Percentiles rank a stretch among this genome's conserved stretches.
These are phyloP conservation scores for Ophiostoma novo-ulmi DNA, from an alignment of 2,329 filamentous ascomycete species.

Conservation along the genomic window DNA sequence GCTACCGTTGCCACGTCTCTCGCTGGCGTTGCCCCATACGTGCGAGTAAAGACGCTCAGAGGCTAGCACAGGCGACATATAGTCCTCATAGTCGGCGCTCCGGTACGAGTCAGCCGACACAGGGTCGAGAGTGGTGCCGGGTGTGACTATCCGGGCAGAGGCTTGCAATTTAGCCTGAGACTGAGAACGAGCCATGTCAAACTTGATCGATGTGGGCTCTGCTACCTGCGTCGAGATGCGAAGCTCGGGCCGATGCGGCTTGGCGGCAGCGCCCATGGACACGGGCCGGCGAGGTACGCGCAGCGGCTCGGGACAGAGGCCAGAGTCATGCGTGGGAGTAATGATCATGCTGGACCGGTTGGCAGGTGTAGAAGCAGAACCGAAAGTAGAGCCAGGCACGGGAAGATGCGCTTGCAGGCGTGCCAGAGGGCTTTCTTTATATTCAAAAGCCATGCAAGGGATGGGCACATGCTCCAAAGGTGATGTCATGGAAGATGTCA, in stretches of 20 bases:
- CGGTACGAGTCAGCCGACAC: constrained; percentile 7
- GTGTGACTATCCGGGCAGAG: background rate
- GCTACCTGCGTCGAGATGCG: constrained; percentile 4
- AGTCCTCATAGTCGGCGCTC: constrained; percentile 15
- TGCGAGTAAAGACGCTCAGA: background rate
- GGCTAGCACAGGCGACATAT: constrained; percentile 8
- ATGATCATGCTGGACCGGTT: constrained; percentile 1
- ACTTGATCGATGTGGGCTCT: background rate
- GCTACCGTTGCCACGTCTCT: background rate
- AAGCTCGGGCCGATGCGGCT: background rate
- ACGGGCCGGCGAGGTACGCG: constrained; percentile 3
- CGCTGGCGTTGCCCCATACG: background rate
- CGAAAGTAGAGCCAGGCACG: background rate
- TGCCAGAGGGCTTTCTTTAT: background rate
- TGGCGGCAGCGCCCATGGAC: constrained; percentile 8
- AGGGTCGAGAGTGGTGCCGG: background rate
- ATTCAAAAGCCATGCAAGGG: background rate
- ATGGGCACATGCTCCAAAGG: background rate
- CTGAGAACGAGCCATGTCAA: background rate
- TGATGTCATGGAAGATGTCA: background rate
- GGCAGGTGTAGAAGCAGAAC: background rate
- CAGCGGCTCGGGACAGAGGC: background rate
- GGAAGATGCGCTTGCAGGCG: constrained; percentile 5
- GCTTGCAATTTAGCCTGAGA: background rate
- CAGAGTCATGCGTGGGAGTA: background rate